Base-by-base conservation (phyloP, 495 filamentous ascomycete genomes). In the Aspergillus olivimuriae region DNA sequence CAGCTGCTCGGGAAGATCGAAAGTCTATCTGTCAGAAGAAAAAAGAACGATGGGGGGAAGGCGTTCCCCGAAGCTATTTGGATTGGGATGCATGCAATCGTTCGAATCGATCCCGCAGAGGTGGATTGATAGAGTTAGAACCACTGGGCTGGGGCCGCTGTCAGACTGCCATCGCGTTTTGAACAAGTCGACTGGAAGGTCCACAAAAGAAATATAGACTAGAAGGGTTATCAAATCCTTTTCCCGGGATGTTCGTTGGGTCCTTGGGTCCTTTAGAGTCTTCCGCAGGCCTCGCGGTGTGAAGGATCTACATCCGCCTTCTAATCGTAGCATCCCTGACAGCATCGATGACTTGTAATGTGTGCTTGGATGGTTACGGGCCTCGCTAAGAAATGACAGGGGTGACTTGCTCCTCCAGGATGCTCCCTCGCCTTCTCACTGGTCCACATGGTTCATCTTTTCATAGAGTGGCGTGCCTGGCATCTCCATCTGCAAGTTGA, bases 21-120 rank as follows among this genome's bases (percentile, higher is more conserved):
- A 43, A 51, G 40, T 32, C 41, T 37, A 51, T 55, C 47, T 42
- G 43, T 47, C 32, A 37, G 33, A 24, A 46, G 38, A 35, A 24
- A 47, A 43, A 24, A 39, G 46, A 41, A 21, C 14, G 30, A 31
- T 17, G 44, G 26, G 44, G 42, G 44, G 34, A 47, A 11, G 24
- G 24, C 6, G 35, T 26, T 11, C 39, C 42, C 39, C 40, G 41
- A 44, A 31, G 41, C 20, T 28, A 45, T 44, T 42, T 47, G 40
- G 37, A 47, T 44, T 46, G 20, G 33, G 47, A 47, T 48, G 42
- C 54, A 51, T 50, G 41, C 24, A 42, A 49, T 46, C 38, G 38
- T 48, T 44, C 41, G 52, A 46, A n/a, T n/a, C n/a, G n/a, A n/a
- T n/a, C n/a, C n/a, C n/a, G n/a, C n/a, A n/a, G n/a, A n/a, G n/a